Evolutionary conservation across 768 basidiomycete species (phyloP).

Genomic region (Filobasidium floriforme): DNA sequence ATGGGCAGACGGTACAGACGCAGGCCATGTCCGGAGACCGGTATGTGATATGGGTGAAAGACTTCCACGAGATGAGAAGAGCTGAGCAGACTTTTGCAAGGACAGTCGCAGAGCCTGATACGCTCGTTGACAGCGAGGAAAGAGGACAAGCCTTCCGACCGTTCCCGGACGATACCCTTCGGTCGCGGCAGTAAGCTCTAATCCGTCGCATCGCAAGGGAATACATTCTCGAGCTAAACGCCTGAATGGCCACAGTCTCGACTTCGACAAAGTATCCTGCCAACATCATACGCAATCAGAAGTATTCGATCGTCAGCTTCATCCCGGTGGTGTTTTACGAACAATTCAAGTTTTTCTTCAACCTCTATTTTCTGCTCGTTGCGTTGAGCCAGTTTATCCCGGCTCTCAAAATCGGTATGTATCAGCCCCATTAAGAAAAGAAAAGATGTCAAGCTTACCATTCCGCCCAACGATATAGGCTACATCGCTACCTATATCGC

Average conservation of each 20-base stretch:
- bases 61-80: neutral
- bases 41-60: neutral
- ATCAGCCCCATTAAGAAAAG: too few species aligned
- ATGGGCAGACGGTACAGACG: neutral
- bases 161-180: slow-evolving; percentile 14
- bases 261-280: slow-evolving; percentile 51
- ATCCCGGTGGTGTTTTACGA: slow-evolving; percentile 95
- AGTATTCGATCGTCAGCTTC: slow-evolving; percentile 95
- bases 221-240: neutral
- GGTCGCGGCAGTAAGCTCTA: slow-evolving; percentile 11
- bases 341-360: slow-evolving; percentile 99
- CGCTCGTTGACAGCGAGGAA: slow-evolving; percentile 1
- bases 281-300: slow-evolving; percentile 93
- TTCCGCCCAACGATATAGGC: slow-evolving; percentile 49
- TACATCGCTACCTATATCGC: slow-evolving; percentile 94
- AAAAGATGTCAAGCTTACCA: too few species aligned
- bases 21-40: neutral
- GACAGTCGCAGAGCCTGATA: neutral
- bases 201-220: neutral
- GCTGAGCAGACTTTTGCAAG: neutral
- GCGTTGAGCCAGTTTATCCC: slow-evolving; percentile 94
- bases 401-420: slow-evolving; percentile 83
- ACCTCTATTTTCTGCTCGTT: slow-evolving; percentile 93
- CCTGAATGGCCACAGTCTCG: neutral
- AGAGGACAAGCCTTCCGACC: slow-evolving; percentile 8